Conservation (phyloP, 345 rosid species). For the Gossypium ekmanianum region DNA sequence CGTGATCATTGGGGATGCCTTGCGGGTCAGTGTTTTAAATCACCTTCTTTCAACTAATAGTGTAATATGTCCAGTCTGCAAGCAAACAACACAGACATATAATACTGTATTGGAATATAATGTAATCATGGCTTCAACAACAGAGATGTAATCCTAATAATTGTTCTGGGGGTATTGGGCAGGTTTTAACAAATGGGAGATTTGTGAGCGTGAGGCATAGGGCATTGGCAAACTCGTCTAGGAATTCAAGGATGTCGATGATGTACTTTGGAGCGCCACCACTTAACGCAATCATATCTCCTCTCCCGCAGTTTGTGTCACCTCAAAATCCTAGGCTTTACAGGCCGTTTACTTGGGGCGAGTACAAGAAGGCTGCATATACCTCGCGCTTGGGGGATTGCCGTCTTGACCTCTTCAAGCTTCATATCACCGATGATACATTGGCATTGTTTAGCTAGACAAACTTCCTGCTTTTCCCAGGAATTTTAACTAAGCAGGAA, state of each 20-base stretch:
- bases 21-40: slow-evolving; percentile 47
- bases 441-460: neutral
- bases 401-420: slow-evolving; percentile 64
- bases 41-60: neutral
- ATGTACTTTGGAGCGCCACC: slow-evolving; percentile 93
- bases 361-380: slow-evolving; percentile 70
- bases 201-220: slow-evolving; percentile 81
- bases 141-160: too few relatives aligned
- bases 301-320: slow-evolving; percentile 57
- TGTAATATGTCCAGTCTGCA: neutral
- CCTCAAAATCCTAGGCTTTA: slow-evolving; percentile 43
- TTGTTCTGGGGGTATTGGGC: neutral
- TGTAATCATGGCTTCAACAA: neutral
- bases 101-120: too few relatives aligned
- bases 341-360: slow-evolving; percentile 76
- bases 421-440: slow-evolving; percentile 13
- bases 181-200: slow-evolving; percentile 90
- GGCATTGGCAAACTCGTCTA: slow-evolving; percentile 44
- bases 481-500: neutral
- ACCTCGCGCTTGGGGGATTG: slow-evolving; percentile 26
- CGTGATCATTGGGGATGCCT: slow-evolving; percentile 79
- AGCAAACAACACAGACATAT: too few relatives aligned
- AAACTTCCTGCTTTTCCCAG: neutral
- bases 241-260: slow-evolving; percentile 67
- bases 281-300: slow-evolving; percentile 43